Base-by-base conservation (phyloP, 2,329 filamentous ascomycete species). In the Metarhizium guizhouense region DNA sequence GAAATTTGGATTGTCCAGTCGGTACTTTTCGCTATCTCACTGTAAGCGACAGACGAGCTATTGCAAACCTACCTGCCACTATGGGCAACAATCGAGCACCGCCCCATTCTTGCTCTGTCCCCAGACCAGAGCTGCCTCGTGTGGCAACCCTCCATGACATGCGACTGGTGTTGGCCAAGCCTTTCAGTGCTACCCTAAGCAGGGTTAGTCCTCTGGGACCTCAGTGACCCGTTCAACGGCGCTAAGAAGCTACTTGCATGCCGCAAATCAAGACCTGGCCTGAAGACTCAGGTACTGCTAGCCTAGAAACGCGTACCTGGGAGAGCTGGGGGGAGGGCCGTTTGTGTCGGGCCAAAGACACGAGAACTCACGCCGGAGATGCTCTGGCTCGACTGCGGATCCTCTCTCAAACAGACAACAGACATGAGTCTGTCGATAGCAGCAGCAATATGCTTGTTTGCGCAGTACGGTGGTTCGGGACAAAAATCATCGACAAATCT, bases 131-230 rank as follows among this genome's bases (percentile, higher is more conserved):
- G 47, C 43, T 57, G 52, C 29, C 51, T 54, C 14, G 29, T 52
- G 54, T 52, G 45, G 54, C 47, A 47, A 56, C 45, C 42, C 29
- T 47, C 36, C 48, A 36, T 42, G 47, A 43, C 48, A 38, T 58
- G 38, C 11, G 16, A 13, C 38, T 13, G 38, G 10, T 16, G 38
- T 53, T 45, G 49, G 30, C 57, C 59, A 59, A 58, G 54, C 56
- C 47, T 54, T 52, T 55, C 52, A 16, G 56, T 58, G 53, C 55
- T 47, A 60, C 57, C 55, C 54, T 45, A 16, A 54, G 45, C 58
- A 57, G 57, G 58, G 58, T 57, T 57, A n/a, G 32, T 34, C 50
- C 16, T 40, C 54, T 52, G 56, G 54, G 54, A 53, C 49, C 32
- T 42, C 36, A 48, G 54, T 43, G 45, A 51, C 51, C 55, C 55